Percentiles rank a stretch among this genome's conserved stretches.
These are phyloP conservation scores for Penicillium sp. DNA, from an alignment of 2,329 filamentous ascomycete genomes.

Conservation along the genomic window DNA sequence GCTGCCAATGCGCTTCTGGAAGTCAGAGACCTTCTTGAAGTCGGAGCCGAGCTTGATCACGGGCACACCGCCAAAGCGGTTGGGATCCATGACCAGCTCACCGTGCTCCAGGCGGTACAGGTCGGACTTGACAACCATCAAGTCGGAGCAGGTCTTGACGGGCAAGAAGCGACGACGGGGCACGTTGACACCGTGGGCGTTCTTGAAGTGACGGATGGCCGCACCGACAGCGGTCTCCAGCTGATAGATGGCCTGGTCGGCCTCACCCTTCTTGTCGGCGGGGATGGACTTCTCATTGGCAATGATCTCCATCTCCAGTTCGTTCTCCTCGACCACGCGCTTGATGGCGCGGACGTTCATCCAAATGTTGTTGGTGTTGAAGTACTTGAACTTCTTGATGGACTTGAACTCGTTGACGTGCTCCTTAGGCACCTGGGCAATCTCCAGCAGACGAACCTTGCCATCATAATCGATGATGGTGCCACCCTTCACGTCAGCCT, in stretches of 20 bases:
- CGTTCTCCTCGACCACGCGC: constrained; percentile 96
- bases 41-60: constrained; percentile 98
- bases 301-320: constrained; percentile 99
- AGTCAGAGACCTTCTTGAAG: constrained; percentile 98
- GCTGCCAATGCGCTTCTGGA: constrained; percentile 48
- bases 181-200: constrained; percentile 98
- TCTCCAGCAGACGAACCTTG: constrained; percentile 92
- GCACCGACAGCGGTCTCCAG: constrained; percentile 98
- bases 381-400: constrained; percentile 99
- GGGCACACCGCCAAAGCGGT: constrained; percentile 91
- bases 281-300: constrained; percentile 98
- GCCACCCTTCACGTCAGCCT: constrained; percentile 99
- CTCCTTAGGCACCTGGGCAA: constrained; percentile 98
- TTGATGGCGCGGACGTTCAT: constrained; percentile 96
- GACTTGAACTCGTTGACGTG: constrained; percentile 99
- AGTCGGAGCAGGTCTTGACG: constrained; percentile 98
- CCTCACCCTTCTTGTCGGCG: constrained; percentile 99
- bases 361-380: constrained; percentile 99
- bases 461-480: constrained; percentile 99
- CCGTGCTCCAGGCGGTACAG: constrained; percentile 98
- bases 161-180: constrained; percentile 96
- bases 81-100: constrained; percentile 93
- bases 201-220: constrained; percentile 97
- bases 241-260: constrained; percentile 93
- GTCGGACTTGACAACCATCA: constrained; percentile 99